Evolutionary conservation across 2,329 filamentous ascomycete species (phyloP).

Genomic region (Aspergillus aculeatus): DNA sequence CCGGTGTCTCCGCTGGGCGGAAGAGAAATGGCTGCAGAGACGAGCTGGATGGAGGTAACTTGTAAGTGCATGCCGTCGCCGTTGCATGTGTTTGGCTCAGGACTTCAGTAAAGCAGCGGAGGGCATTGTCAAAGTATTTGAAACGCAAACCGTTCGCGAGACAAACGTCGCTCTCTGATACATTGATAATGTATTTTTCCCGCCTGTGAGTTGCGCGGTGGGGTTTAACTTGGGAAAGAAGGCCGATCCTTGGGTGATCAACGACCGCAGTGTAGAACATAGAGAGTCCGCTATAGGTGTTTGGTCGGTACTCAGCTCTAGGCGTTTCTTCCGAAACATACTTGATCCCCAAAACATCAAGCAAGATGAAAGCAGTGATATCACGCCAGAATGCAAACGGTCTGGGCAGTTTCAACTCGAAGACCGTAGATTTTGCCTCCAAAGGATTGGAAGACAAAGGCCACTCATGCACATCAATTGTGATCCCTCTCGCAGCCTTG

Average conservation of each 20-base stretch:
- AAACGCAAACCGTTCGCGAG: conserved; percentile 47
- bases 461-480: conserved; percentile 57
- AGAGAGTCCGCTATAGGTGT: conserved; percentile 19
- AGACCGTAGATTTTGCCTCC: conserved; percentile 49
- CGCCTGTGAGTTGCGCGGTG: conserved; percentile 37
- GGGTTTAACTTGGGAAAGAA: conserved; percentile 41
- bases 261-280: conserved; percentile 4
- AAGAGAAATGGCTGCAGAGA: conserved; percentile 44
- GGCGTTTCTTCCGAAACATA: conserved; percentile 12
- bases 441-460: conserved; percentile 45
- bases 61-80: conserved; percentile 39
- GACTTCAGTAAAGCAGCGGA: conserved; percentile 19
- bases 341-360: conserved; percentile 35
- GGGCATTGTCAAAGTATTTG: conserved; percentile 26
- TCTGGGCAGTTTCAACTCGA: conserved; percentile 51
- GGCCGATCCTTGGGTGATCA: conserved; percentile 25
- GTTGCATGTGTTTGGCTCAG: conserved; percentile 20
- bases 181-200: conserved; percentile 16
- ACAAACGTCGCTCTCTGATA: conserved; percentile 40
- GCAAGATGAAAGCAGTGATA: conserved; percentile 43
- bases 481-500: conserved; percentile 37
- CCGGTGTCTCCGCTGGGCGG: conserved; percentile 25
- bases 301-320: conserved; percentile 11
- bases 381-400: conserved; percentile 52
- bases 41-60: conserved; percentile 23